Evolutionary conservation across 2,329 filamentous ascomycete genomes (phyloP), one percentile per base, ranked within the genome.

Genomic region (Acrocalymma vagum): DNA sequence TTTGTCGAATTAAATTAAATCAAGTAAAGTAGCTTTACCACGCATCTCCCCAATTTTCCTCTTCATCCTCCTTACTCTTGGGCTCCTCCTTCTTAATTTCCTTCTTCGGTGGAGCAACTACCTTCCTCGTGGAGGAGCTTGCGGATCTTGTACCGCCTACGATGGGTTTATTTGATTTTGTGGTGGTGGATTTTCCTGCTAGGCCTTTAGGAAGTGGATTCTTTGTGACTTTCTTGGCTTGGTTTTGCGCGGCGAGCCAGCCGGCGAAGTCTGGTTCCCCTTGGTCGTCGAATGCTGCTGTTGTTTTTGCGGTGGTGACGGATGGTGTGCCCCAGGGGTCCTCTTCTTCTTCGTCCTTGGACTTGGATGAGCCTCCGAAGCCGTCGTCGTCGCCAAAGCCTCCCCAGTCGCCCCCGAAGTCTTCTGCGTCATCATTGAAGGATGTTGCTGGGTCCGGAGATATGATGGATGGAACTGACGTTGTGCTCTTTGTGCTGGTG

Each of bases 221-320:
- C 56, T 79, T 80, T 2, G 40, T 65, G 36, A 43, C 69, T 60
- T 78, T 78, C 73, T 95, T 96, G 49, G 87, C 82, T 49, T 86
- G 80, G 5, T 87, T 84, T 65, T 96, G 90, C 9, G 92, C 91
- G 9, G 90, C 91, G 15, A 97, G 72, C 92, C 94, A 97, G 5
- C 91, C 92, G 5, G 91, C 93, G 70, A 99, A 97, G 68, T 97
- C 94, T 0, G 93, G 93, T 67, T 99, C 93, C 3, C 86, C 85
- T 17, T 88, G 85, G 55, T 96, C 91, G 44, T 93, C 89, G 51
- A 87, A 93, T 0, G 86, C 79, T 6, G 62, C 79, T 72, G 20
- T 63, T 38, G 75, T 59, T 6, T 66, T 36, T 9, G 57, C 42
- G 9, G 56, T 49, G 21, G 70, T 65, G 60, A 65, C 60, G 41